A percentile compares a stretch with the other conserved stretches of the same genome.
Evolutionary conservation across 2,329 filamentous ascomycete species (phyloP).

Genomic region (Colletotrichum sp.): DNA sequence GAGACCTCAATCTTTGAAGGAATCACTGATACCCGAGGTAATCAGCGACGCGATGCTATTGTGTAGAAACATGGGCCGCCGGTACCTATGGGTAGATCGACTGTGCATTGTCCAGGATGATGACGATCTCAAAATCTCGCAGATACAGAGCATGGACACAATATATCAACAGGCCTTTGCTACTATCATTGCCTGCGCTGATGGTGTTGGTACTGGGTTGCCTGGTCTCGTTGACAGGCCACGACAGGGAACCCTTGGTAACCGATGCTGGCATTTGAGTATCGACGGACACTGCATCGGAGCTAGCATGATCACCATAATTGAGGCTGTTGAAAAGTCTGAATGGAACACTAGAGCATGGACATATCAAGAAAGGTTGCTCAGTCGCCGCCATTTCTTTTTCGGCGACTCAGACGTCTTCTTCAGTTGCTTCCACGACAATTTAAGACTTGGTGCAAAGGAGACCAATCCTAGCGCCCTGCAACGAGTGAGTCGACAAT

Average conservation of each 20-base stretch:
- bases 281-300: not conserved
- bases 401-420: not conserved
- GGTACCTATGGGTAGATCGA: not conserved
- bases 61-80: not conserved
- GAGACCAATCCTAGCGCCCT: not conserved
- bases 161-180: not conserved
- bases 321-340: not conserved
- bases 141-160: not conserved
- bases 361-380: not conserved
- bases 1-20: not conserved
- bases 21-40: not conserved
- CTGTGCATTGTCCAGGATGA: not conserved
- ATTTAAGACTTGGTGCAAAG: not conserved
- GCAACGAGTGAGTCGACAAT: accelerated
- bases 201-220: not conserved
- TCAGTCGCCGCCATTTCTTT: not conserved
- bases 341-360: not conserved
- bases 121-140: not conserved
- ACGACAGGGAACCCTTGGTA: not conserved
- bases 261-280: not conserved
- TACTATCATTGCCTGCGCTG: not conserved
- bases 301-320: not conserved
- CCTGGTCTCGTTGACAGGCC: not conserved
- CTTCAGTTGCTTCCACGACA: not conserved
- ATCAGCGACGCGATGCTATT: not conserved